phyloP scores from a whole-genome alignment of 2,329 filamentous ascomycete species.

The Lachnellula occidentalis region DNA sequence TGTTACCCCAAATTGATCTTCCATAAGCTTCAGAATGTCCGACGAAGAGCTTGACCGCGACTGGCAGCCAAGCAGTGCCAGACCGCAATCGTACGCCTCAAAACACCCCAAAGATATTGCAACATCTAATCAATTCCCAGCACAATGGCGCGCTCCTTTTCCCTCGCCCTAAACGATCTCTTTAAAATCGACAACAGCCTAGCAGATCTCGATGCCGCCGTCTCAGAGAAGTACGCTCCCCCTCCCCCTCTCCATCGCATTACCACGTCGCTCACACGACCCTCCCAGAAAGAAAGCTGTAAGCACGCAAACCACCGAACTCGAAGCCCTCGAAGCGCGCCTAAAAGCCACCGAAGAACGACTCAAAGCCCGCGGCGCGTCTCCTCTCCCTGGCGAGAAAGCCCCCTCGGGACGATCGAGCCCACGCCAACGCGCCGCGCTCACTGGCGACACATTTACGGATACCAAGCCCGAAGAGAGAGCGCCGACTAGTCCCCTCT shows the following conservation, averaged over 20 bases:
- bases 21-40: constrained; percentile 31
- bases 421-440: constrained; percentile 17
- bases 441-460: constrained; percentile 19
- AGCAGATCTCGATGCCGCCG: constrained; percentile 65
- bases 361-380: constrained; percentile 42
- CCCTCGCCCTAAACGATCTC: constrained; percentile 76
- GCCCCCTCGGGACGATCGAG: constrained; percentile 12
- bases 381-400: neutral
- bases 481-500: constrained; percentile 16
- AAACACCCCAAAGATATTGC: too few species aligned
- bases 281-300: constrained; percentile 69
- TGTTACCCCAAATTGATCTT: neutral
- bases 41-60: constrained; percentile 69
- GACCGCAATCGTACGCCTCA: constrained; percentile 74
- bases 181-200: constrained; percentile 82
- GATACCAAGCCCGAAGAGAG: constrained; percentile 3
- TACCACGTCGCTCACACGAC: neutral
- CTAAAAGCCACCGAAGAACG: constrained; percentile 81
- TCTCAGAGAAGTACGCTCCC: constrained; percentile 66
- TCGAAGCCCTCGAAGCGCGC: constrained; percentile 78
- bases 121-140: constrained; percentile 39
- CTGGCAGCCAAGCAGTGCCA: constrained; percentile 66
- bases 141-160: constrained; percentile 83
- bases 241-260: neutral
- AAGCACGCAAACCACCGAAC: constrained; percentile 66